Percentiles rank a stretch among this genome's conserved stretches.
Evolutionary conservation across 139 green algal genomes (phyloP).

Genomic region (Tetradesmus lagerheimii): DNA sequence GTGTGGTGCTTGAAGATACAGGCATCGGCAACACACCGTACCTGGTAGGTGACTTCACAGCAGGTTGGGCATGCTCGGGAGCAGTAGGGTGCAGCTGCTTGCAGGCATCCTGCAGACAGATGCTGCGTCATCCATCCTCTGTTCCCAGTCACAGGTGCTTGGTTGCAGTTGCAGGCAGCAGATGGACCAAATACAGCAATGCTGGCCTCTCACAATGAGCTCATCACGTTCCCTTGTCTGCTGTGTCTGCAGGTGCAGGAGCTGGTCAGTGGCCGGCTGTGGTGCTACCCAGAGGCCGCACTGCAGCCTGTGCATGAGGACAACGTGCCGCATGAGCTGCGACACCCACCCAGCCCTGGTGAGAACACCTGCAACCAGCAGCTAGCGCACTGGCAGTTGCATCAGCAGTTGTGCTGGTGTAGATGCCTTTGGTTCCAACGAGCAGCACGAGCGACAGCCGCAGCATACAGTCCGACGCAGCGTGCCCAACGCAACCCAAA

Average conservation of each 20-base stretch:
- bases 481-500: too few relatives aligned
- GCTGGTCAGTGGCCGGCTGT: background rate
- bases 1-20: background rate
- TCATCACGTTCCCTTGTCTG: too few relatives aligned
- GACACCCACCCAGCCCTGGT: background rate
- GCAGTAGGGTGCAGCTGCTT: background rate
- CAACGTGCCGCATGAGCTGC: background rate
- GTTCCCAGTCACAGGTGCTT: too few relatives aligned
- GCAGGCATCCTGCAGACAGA: too few relatives aligned
- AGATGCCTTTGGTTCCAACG: too few relatives aligned
- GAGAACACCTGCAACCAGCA: background rate
- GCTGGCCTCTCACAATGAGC: too few relatives aligned
- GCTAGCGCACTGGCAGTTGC: background rate
- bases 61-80: background rate
- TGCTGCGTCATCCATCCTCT: too few relatives aligned
- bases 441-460: too few relatives aligned
- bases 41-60: background rate
- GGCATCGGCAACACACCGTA: background rate
- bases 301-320: background rate
- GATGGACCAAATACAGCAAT: background rate
- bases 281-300: background rate
- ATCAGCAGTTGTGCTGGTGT: background rate
- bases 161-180: background rate
- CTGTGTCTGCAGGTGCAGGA: constrained; percentile 35
- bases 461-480: too few relatives aligned